Evolutionary conservation across 2,329 filamentous ascomycete genomes (phyloP), one percentile per base, ranked within the genome.

Genomic region (Alternaria dauci): DNA sequence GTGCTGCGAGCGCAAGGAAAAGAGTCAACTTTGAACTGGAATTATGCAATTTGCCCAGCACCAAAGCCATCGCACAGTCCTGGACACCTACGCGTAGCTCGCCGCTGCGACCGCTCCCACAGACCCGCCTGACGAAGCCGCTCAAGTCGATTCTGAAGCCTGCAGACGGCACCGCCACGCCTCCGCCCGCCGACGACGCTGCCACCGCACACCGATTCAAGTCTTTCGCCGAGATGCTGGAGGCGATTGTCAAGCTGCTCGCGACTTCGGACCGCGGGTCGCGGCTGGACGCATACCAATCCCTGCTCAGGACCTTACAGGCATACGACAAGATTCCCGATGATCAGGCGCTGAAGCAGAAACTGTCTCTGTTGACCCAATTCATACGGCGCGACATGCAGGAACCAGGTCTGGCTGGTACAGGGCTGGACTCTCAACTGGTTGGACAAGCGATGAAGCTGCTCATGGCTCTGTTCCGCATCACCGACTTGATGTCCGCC

Each of bases 351-450:
- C 64, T 79, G 25, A 68, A 69, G 44, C 90, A 95, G 67, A 96
- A 95, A 77, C 90, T 97, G 84, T 85, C 86, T 11, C 80, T 92
- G 3, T 85, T 98, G 59, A 88, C 88, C 67, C 90, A 93, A 61
- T 97, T 93, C 74, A 92, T 98, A 56, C 88, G 91, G 71, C 87
- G 94, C 61, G 95, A 99, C 74, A 84, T 97, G 25, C 86, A 84
- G 7, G 84, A 88, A 11, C 88, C 87, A 66, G 83, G 85, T 36
- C 75, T 84, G 6, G 81, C 85, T 59, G 85, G 87, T 52, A 79
- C 76, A 74, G 46, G 81, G 81, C 57, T 82, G 38, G 92, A 96
- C 70, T 85, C 86, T 1, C 89, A 89, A 44, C 84, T 98, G 12
- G 85, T 89, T 48, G 90, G 89, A 53, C 91, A 96, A 67, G 91